A percentile compares a stretch with the other conserved stretches of the same genome.
Conservation (phyloP, 495 filamentous ascomycete species). For the Amniculicola lignicola region DNA sequence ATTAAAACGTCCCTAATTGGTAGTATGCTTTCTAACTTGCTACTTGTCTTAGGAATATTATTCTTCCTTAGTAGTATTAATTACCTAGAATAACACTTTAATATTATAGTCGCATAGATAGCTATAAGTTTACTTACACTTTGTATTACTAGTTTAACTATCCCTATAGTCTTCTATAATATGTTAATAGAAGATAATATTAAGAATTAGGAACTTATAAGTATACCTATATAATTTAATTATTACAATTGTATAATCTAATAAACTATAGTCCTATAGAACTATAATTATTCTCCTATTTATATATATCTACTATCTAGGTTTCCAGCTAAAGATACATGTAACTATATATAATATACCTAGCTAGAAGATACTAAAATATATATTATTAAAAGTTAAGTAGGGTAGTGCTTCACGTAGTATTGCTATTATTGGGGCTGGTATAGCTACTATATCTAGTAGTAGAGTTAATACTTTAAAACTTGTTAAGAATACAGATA, state of each 20-base stretch:
- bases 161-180: constrained; percentile 77
- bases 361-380: constrained; percentile 62
- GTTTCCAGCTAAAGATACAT: constrained; percentile 36
- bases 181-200: constrained; percentile 23
- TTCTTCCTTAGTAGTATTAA: constrained; percentile 87
- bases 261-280: constrained; percentile 27
- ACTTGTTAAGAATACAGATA: constrained; percentile 38
- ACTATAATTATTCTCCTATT: constrained; percentile 32
- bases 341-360: constrained; percentile 44
- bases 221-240: neutral
- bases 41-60: constrained; percentile 91
- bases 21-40: constrained; percentile 84
- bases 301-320: constrained; percentile 33
- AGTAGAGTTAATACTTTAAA: constrained; percentile 46
- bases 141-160: constrained; percentile 75
- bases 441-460: constrained; percentile 46
- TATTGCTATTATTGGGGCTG: constrained; percentile 59
- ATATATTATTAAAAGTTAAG: constrained; percentile 46
- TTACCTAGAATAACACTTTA: constrained; percentile 82
- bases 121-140: constrained; percentile 78
- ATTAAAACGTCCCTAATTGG: constrained; percentile 92
- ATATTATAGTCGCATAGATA: constrained; percentile 89
- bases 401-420: constrained; percentile 59
- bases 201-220: constrained; percentile 39
- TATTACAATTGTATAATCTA: constrained; percentile 69